These are phyloP conservation scores for Microcera coccophila DNA, from an alignment of 2,329 filamentous ascomycete species.

Conservation along the genomic window DNA sequence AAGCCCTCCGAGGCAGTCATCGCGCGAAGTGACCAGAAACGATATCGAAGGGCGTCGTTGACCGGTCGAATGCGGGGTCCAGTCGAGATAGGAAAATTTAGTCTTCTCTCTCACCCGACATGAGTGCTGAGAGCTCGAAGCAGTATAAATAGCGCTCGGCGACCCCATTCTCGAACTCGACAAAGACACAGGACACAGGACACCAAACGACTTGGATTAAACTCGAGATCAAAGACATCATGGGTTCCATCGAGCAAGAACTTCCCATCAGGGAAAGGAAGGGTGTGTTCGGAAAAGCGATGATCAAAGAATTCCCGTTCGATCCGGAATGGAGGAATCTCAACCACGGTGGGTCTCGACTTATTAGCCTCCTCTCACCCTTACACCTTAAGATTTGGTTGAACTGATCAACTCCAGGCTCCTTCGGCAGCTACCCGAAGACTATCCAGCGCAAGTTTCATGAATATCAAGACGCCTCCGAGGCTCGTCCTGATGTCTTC, in stretches of 20 bases:
- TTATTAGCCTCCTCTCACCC: not conserved
- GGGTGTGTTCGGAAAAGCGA: constrained; percentile 31
- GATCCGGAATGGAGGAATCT: constrained; percentile 65
- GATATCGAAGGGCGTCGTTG: constrained; percentile 20
- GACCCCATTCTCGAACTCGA: too few relatives aligned
- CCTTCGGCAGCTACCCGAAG: constrained; percentile 72
- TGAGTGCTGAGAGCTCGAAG: too few relatives aligned
- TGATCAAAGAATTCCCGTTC: constrained; percentile 66
- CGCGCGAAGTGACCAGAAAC: too few relatives aligned
- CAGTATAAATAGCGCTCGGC: too few relatives aligned
- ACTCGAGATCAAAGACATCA: constrained; percentile 8
- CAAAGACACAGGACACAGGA: not conserved
- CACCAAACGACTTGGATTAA: too few relatives aligned
- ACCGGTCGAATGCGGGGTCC: constrained; percentile 18
- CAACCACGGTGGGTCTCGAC: constrained; percentile 63
- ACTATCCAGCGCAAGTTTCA: constrained; percentile 57
- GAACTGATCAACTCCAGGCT: constrained; percentile 49
- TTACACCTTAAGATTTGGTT: not conserved
- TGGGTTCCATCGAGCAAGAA: constrained; percentile 21
- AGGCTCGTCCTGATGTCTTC: constrained; percentile 70
- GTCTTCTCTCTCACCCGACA: too few relatives aligned
- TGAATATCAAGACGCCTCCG: constrained; percentile 61
- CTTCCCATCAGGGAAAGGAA: constrained; percentile 24
- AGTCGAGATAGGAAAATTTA: not conserved
- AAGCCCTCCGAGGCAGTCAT: too few relatives aligned